Conservation (phyloP, 768 basidiomycete species). For the Mycena pura region DNA sequence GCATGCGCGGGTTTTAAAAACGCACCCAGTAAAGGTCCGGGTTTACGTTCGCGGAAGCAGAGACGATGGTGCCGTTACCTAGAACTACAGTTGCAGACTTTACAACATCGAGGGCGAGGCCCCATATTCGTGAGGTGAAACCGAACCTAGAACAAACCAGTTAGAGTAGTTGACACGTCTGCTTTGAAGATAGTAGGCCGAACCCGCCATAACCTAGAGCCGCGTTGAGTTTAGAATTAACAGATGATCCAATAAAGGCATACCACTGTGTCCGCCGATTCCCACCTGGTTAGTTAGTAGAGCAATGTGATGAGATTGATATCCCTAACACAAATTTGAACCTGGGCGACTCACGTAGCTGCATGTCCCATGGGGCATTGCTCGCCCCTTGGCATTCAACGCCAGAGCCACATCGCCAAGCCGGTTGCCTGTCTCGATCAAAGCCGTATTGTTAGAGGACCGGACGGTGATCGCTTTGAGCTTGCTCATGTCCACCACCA, state of each 20-base stretch:
- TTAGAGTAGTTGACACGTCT: conserved; percentile 15
- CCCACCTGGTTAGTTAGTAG: conserved; percentile 33
- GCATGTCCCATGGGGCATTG: conserved; percentile 59
- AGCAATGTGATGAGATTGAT: neutral
- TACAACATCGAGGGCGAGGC: conserved; percentile 56
- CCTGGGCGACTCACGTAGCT: conserved; percentile 40
- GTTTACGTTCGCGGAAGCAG: conserved; percentile 43
- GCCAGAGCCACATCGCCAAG: conserved; percentile 53
- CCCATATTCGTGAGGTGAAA: conserved; percentile 55
- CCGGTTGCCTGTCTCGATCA: conserved; percentile 50
- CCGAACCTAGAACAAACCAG: conserved; percentile 14
- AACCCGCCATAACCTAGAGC: conserved; percentile 48
- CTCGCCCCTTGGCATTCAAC: conserved; percentile 46
- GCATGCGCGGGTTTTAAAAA: conserved; percentile 2
- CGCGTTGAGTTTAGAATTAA: neutral
- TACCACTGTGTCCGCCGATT: conserved; percentile 56
- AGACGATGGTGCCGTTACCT: conserved; percentile 49
- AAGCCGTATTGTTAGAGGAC: conserved; percentile 38
- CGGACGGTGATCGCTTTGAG: conserved; percentile 47
- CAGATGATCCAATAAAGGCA: neutral
- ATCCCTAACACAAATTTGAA: neutral
- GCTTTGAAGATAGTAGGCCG: conserved; percentile 35
- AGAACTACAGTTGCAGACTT: conserved; percentile 47
- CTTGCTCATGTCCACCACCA: conserved; percentile 53
- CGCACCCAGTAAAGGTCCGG: conserved; percentile 61